Evolutionary conservation across 2,329 filamentous ascomycete species (phyloP).

Genomic region (Xylariaceae sp.): DNA sequence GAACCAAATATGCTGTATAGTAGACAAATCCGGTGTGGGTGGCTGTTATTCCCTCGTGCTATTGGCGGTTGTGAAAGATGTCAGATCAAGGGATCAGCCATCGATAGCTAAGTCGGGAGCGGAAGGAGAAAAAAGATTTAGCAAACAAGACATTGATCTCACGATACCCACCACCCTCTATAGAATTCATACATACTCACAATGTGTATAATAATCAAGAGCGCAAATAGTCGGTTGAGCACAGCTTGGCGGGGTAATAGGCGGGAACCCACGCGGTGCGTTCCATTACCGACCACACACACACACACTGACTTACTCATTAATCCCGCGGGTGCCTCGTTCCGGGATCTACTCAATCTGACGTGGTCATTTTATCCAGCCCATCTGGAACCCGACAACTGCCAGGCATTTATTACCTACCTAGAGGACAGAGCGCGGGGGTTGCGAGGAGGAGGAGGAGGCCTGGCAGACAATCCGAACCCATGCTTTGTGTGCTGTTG

Average conservation of each 20-base stretch:
- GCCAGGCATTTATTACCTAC: background rate
- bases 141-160: slow-evolving; percentile 7
- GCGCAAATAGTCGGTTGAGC: background rate
- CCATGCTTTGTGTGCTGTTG: no score
- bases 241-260: slow-evolving; percentile 17
- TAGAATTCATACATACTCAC: slow-evolving; percentile 7
- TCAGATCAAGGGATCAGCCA: slow-evolving; percentile 24
- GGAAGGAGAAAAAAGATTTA: slow-evolving; percentile 24
- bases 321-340: slow-evolving; percentile 28
- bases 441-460: slow-evolving; percentile 3
- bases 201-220: slow-evolving; percentile 2
- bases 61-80: slow-evolving; percentile 10
- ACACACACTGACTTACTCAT: slow-evolving; percentile 5
- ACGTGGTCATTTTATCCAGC: slow-evolving; percentile 35
- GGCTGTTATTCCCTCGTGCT: background rate
- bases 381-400: slow-evolving; percentile 22
- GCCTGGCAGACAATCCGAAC: background rate
- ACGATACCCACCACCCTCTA: slow-evolving; percentile 12
- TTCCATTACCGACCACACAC: background rate
- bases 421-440: no score
- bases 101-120: slow-evolving; percentile 32
- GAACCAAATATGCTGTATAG: background rate
- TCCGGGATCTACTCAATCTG: slow-evolving; percentile 30
- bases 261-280: slow-evolving; percentile 8
- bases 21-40: slow-evolving; percentile 10